Conservation (phyloP, 164 flowering plant genomes). For the Platanus orientalis region DNA sequence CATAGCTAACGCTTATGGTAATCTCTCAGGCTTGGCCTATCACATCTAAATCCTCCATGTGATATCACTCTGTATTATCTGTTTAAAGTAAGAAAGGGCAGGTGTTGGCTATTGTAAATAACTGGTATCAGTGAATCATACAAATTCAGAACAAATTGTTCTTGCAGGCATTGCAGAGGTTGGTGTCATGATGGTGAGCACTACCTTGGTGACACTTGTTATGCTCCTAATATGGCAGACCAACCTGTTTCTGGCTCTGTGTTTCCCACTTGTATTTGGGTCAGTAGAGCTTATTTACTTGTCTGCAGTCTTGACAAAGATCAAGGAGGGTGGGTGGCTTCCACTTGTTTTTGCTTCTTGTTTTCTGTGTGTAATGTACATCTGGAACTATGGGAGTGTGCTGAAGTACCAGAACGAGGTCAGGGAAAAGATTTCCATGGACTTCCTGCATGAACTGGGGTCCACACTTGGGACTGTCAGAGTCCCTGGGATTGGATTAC, state of each 20-base stretch:
- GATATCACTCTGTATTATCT: not conserved
- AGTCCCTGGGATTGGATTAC: conserved; percentile 6
- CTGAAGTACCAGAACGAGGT: conserved; percentile 6
- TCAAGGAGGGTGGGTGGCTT: conserved; percentile 3
- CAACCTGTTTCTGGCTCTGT: conserved; percentile 51
- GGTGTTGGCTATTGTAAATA: not conserved
- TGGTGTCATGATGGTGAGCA: conserved; percentile 84
- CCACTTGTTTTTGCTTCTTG: not conserved
- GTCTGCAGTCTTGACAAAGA: not conserved
- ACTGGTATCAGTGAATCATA: not conserved
- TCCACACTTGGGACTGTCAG: conserved; percentile 2
- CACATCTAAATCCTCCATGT: not conserved
- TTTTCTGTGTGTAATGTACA: not conserved
- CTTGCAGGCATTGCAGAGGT: conserved; percentile 69
- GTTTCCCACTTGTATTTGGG: conserved; percentile 49
- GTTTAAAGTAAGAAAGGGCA: not conserved
- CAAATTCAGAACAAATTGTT: not conserved
- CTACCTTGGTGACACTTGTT: conserved; percentile 60
- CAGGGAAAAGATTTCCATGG: conserved; percentile 7
- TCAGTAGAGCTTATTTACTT: conserved; percentile 25
- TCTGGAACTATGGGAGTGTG: conserved; percentile 10
- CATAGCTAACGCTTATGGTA: conserved; percentile 76
- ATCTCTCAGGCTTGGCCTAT: not conserved
- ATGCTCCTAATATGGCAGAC: conserved; percentile 92
- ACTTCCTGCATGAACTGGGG: not conserved